Base-by-base conservation (phyloP, 169 alveolate species). In the Eimeria maxima region DNA sequence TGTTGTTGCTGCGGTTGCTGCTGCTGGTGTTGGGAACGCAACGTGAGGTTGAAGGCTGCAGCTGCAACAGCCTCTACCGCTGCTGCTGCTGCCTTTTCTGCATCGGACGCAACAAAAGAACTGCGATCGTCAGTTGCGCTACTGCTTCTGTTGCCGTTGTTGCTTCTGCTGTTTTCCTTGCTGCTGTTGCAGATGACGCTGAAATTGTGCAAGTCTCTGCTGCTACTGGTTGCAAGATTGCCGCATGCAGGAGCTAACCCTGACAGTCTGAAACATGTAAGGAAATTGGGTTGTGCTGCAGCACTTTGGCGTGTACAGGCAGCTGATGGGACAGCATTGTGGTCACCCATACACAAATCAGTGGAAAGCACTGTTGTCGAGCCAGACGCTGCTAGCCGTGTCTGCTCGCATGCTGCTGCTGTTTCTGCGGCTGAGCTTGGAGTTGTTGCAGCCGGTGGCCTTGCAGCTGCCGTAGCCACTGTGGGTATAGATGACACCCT, bases 11-110 rank as follows among this genome's bases (percentile, higher is more conserved):
- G 14, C 0, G 1, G 60, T 63, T 33, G 81, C 18, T 29, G 45
- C 81, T 71, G 81, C 22, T 38, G 53, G 14, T 71, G 81, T 7
- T 53, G 60, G 14, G 65, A 38, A n/a, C 90, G 67, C 53, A 45
- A 42, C 18, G 73, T 20, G 18, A 81, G 14, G 24, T 22, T 81
- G 53, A 81, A 81, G 67, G 90, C 90, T 10, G 90, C 90, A n/a
- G 90, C 90, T n/a, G 90, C 90, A 8, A 81, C 90, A n/a, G 90
- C 90, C 73, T 81, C 90, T 81, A 71, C 90, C 13, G 90, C 90
- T 50, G 73, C 90, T 45, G 90, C 90, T 10, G 90, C 90, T 6
- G 90, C 90, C 33, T 63, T 81, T 81, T 29, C 73, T 44, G 90
- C 90, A 20, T 81, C 71, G 47, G 73, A 81, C 47, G 45, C 71